phyloP scores from a whole-genome alignment of 2,329 filamentous ascomycete genomes.

The Emericellopsis cladophorae region DNA sequence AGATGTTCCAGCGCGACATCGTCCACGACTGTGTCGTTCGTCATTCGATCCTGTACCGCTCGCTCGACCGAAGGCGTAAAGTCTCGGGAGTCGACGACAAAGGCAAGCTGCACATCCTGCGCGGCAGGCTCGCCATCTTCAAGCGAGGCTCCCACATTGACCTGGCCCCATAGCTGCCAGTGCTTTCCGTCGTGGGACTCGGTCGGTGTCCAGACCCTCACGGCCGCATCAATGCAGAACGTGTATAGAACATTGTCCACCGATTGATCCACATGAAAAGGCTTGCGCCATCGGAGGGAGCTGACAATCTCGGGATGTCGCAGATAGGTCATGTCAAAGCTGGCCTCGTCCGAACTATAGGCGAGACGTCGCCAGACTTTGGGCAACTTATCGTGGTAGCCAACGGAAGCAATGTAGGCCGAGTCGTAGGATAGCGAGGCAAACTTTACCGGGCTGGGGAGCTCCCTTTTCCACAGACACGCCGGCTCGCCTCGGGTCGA shows the following conservation, averaged over 20 bases:
- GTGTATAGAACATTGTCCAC: conserved; percentile 86
- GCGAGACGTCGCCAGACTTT: conserved; percentile 88
- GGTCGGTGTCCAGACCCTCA: conserved; percentile 74
- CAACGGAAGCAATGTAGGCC: conserved; percentile 71
- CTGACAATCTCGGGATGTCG: conserved; percentile 75
- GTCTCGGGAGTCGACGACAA: conserved; percentile 72
- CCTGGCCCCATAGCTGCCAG: conserved; percentile 66
- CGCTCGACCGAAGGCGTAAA: conserved; percentile 67
- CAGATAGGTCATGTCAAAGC: conserved; percentile 85
- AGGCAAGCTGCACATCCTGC: conserved; percentile 31
- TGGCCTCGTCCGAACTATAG: conserved; percentile 69
- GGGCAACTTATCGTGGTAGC: conserved; percentile 66
- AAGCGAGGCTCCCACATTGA: conserved; percentile 65
- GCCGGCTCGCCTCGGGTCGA: conserved; percentile 32
- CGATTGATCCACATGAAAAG: conserved; percentile 63
- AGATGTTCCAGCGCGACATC: conserved; percentile 71
- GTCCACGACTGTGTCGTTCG: conserved; percentile 43
- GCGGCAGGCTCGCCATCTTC: conserved; percentile 21
- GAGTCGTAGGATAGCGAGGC: conserved; percentile 79
- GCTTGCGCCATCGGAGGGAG: conserved; percentile 72
- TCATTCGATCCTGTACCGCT: conserved; percentile 49
- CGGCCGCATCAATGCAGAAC: conserved; percentile 64
- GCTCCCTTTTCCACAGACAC: conserved; percentile 58
- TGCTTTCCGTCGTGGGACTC: conserved; percentile 60
- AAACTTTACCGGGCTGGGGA: conserved; percentile 62